These are phyloP conservation scores for Exidia glandulosa DNA, from an alignment of 768 basidiomycete genomes.

Conservation along the genomic window DNA sequence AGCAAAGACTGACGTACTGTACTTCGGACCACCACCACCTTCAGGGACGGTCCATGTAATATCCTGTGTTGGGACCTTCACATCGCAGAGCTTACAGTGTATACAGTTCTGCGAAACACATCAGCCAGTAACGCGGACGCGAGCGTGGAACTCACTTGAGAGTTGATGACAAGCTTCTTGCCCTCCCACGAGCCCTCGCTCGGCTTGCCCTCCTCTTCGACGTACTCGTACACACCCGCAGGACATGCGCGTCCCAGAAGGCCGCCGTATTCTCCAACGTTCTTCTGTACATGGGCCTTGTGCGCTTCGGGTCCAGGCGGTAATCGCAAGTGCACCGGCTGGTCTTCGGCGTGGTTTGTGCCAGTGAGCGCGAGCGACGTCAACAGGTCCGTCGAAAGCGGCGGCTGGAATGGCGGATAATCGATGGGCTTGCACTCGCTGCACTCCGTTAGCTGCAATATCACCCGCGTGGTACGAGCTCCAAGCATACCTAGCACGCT, in stretches of 20 bases:
- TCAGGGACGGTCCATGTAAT: slow-evolving; percentile 97
- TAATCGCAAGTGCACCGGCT: slow-evolving; percentile 80
- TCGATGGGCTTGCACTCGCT: slow-evolving; percentile 60
- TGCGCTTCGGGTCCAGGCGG: slow-evolving; percentile 38
- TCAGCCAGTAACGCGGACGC: neutral
- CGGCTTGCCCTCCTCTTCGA: slow-evolving; percentile 45
- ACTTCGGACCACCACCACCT: slow-evolving; percentile 94
- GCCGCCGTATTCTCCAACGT: slow-evolving; percentile 74
- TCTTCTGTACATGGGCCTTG: slow-evolving; percentile 59
- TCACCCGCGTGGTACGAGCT: neutral
- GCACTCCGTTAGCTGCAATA: neutral
- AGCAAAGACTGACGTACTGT: slow-evolving; percentile 74
- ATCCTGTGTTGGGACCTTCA: slow-evolving; percentile 94
- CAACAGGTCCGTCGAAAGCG: slow-evolving; percentile 86
- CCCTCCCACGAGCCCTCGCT: slow-evolving; percentile 41
- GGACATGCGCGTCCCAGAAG: slow-evolving; percentile 86
- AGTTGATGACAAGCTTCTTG: slow-evolving; percentile 90
- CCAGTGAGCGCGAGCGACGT: slow-evolving; percentile 84
- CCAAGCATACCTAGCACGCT: slow-evolving; percentile 36
- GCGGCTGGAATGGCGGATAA: slow-evolving; percentile 81
- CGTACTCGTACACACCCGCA: slow-evolving; percentile 95
- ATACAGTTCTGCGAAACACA: slow-evolving; percentile 57
- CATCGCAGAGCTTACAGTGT: slow-evolving; percentile 90
- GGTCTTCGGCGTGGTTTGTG: slow-evolving; percentile 96
- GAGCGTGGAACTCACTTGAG: slow-evolving; percentile 49